Conservation (phyloP, 2,329 filamentous ascomycete species). For the Cryphonectria japonica region DNA sequence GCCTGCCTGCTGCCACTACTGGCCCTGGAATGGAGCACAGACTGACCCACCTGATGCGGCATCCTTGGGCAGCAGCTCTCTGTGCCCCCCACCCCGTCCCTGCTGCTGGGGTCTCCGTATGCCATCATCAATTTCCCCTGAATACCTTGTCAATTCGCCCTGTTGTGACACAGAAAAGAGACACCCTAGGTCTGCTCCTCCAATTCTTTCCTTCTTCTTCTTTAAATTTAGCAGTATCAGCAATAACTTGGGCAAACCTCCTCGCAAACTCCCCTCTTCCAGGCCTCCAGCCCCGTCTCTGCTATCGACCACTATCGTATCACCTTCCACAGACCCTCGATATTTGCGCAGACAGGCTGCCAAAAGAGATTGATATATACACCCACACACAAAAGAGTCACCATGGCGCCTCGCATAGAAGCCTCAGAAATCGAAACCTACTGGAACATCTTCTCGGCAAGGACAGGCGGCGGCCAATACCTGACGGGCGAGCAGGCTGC, state of each 20-base stretch:
- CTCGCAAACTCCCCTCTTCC: background rate
- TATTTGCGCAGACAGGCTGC: background rate
- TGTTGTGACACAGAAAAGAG: background rate
- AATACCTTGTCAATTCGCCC: background rate
- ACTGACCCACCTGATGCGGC: background rate
- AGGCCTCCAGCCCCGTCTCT: background rate
- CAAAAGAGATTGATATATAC: background rate
- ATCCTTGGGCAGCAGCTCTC: constrained; percentile 7
- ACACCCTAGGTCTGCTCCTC: background rate
- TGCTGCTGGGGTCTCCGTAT: background rate
- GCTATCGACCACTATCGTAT: background rate
- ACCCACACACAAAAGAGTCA: constrained; percentile 22
- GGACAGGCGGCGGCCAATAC: constrained; percentile 63
- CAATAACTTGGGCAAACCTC: background rate
- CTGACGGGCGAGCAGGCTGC: constrained; percentile 65
- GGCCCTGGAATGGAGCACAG: background rate
- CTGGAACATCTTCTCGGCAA: constrained; percentile 66
- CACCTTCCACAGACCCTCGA: background rate
- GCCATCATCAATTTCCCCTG: constrained; percentile 1
- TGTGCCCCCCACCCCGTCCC: constrained; percentile 3
- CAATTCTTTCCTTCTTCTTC: background rate
- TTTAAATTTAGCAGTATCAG: too few relatives aligned
- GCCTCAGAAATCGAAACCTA: constrained; percentile 66
- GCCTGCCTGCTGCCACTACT: background rate
- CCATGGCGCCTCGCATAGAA: constrained; percentile 65